Evolutionary conservation across 306 rosid species (phyloP), one percentile per base, ranked within the genome.

Genomic region (Quercus alba): DNA sequence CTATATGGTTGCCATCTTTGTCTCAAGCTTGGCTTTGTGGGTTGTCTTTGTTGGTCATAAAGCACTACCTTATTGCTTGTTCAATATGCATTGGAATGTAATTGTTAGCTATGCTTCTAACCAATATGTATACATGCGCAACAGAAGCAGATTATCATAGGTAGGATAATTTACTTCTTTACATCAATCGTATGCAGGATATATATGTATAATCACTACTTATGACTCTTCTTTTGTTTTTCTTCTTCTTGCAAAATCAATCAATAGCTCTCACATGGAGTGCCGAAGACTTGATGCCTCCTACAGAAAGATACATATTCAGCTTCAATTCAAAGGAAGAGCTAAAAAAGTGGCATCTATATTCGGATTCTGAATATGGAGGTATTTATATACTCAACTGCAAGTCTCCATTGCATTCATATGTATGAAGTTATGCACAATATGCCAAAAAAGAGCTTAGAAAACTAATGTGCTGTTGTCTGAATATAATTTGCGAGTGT

Each of bases 321-420:
- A 90, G 75, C 73, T 95, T 95, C 94, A 85, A 88, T 81, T 89
- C 99, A 5, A 90, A 89, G 88, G 84, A 90, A 12, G 98, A 95
- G 79, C 70, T 95, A 35, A 89, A 86, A 79, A 95, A 77, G 80
- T 95, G 99, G 99, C 97, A 95, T 84, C 84, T 95, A 33, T 95
- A 93, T 83, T 92, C 99, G 5, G 99, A 93, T 85, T 90, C 97
- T 56, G 99, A 95, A 82, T 93, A 85, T 76, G 97, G 98, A 87
- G 98, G 99, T 87, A 84, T 44, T 21, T 17, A 49, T 20, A 8
- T 25, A 38, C 35, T 57, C n/a, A 20, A 49, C 15, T 72, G 41
- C 72, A 44, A 52, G 49, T 58, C 57, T 73, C 15, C 23, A 51
- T 15, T 70, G 58, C 70, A 19, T 73, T 63, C 23, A 11, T 14